Evolutionary conservation across 2,329 filamentous ascomycete species (phyloP), one percentile per base, ranked within the genome.

Genomic region (Helminthosporium solani): DNA sequence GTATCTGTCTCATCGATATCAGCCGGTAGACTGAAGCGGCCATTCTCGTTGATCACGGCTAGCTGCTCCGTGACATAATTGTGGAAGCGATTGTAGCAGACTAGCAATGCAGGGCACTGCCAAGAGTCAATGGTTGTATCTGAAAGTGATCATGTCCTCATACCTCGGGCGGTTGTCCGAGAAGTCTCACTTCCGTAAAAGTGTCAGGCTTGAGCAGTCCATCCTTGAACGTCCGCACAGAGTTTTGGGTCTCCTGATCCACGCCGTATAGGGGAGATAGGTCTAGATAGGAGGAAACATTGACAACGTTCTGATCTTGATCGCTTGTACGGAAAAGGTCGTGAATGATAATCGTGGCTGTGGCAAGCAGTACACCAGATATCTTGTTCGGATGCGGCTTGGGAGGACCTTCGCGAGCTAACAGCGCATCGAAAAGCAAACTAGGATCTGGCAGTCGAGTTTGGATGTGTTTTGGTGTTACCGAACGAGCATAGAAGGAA

Each of bases 11-110:
- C 9, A 7, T 39, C 23, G 25, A 39, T 39, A 16, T n/a, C 28
- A 23, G 30, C 18, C 43, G 89, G 87, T 47, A 82, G 83, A 2
- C 78, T 81, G 70, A 95, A 96, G 19, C 87, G 81, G 14, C 83
- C 85, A 39, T 83, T 82, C 59, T 96, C 90, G 57, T 96, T 95
- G 68, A 96, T 90, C 16, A 80, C 74, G 0, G 86, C 85, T 16
- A 96, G 75, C 48, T 91, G 86, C 43, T 84, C 80, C 1, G 87
- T 90, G 0, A 91, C 81, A 55, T 92, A 80, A 69, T 96, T 96
- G 71, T 96, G 91, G 70, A 94, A 94, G 11, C 75, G 68, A 43
- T 77, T 78, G 73, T 86, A 88, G 68, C 86, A 79, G 48, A 88
- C 79, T 21, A 88, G 23, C n/a, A 41, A 18, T 2, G 28, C 39